These are phyloP conservation scores for Balansia obtecta DNA, from an alignment of 2,329 filamentous ascomycete species.

Conservation along the genomic window DNA sequence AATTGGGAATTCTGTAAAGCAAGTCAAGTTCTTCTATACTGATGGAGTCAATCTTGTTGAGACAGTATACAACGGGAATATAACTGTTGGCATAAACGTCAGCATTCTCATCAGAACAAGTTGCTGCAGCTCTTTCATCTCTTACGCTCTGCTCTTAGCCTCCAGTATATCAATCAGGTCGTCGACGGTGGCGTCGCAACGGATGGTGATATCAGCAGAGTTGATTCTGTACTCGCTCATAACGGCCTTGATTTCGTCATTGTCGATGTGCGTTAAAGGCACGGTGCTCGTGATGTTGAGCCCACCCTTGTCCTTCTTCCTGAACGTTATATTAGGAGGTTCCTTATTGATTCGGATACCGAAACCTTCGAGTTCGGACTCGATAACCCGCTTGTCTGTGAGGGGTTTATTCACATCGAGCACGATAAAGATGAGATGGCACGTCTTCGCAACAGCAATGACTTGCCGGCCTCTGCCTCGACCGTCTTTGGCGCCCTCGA, in stretches of 20 bases:
- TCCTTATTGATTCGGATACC: constrained; percentile 96
- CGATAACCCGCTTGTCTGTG: constrained; percentile 92
- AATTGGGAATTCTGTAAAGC: constrained; percentile 91
- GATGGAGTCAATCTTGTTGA: constrained; percentile 99
- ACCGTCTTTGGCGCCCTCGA: constrained; percentile 95
- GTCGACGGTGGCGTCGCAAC: constrained; percentile 94
- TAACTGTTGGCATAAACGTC: constrained; percentile 44
- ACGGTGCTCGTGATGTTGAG: constrained; percentile 93
- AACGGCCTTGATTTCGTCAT: constrained; percentile 95
- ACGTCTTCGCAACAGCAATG: constrained; percentile 97
- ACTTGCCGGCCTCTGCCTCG: constrained; percentile 96
- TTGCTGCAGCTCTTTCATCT: not conserved
- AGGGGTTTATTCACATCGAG: constrained; percentile 97
- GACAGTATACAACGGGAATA: constrained; percentile 96
- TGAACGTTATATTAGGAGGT: constrained; percentile 97
- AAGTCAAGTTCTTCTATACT: constrained; percentile 95
- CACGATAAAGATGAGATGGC: constrained; percentile 96
- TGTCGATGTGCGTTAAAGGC: constrained; percentile 80
- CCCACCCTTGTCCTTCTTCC: constrained; percentile 98
- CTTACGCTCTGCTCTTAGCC: constrained; percentile 62
- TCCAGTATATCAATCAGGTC: constrained; percentile 94
- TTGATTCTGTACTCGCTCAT: constrained; percentile 96
- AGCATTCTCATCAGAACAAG: not conserved
- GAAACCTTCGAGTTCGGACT: constrained; percentile 90
- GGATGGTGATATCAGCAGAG: constrained; percentile 93